Evolutionary conservation across 2,329 filamentous ascomycete genomes (phyloP), one percentile per base, ranked within the genome.

Genomic region (Monilinia polystroma): DNA sequence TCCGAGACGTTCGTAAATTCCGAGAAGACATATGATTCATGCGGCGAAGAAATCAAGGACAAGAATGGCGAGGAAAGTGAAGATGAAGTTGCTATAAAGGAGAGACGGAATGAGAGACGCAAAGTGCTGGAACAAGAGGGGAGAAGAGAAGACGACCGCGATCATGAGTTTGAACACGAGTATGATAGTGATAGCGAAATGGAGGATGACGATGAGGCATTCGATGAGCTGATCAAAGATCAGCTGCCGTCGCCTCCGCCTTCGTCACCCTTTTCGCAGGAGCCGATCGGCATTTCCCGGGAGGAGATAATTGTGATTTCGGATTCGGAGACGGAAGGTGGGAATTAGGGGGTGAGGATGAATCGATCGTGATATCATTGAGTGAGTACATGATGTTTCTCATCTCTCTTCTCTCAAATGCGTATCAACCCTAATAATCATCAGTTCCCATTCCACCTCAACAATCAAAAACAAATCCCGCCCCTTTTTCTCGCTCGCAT

Each of bases 171-270:
- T n/a, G 45, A 60, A 38, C 32, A 51, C 23, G 58, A 65, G 10
- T 65, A 65, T 29, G 63, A 67, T 63, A 64, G 59, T 29, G 65
- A 55, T 63, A 60, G 58, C 7, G 65, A 66, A n/a, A 51, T 66
- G n/a, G 65, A 63, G n/a, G 35, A 54, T 10, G 49, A 45, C 38
- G 58, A 55, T 16, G 51, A 26, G 20, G n/a, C 7, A 4, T 53
- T 53, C 20, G 45, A 54, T 26, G 29, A 47, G 26, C 26, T 60
- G 23, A 62, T 53, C 56, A 65, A 38, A 4, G 38, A 26, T 38
- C 53, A 56, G 2, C 3, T 43, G 8, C 45, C 43, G 1, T 51
- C 63, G 12, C 63, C 54, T 20, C 43, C 55, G 2, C 41, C 43
- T 7, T 43, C 60, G 14, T 43, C 60, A 14, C 45, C 32, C 32